Evolutionary conservation across 2,329 filamentous ascomycete genomes (phyloP).

Genomic region (Aspergillus sp.): DNA sequence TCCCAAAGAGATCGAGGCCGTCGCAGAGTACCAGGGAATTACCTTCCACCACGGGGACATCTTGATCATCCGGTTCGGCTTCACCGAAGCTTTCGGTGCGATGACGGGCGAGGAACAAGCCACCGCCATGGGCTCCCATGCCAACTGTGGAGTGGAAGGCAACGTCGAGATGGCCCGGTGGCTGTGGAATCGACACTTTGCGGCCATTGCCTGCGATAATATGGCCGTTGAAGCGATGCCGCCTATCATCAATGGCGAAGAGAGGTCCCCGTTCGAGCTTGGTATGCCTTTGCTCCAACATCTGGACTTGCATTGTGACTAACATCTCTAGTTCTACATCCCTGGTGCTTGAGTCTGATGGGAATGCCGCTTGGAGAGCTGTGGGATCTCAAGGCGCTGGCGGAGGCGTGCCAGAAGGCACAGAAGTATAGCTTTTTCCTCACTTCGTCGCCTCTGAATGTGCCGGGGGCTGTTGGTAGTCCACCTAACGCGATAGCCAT

Average conservation of each 20-base stretch:
- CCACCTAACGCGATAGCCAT: conserved; percentile 31
- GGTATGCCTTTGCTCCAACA: too few relatives aligned
- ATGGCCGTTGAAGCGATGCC: conserved; percentile 27
- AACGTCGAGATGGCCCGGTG: conserved; percentile 50
- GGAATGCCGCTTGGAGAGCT: conserved; percentile 48
- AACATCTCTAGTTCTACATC: conserved; percentile 31
- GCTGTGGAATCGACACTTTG: conserved; percentile 56
- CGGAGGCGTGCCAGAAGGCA: conserved; percentile 36
- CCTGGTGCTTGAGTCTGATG: conserved; percentile 41
- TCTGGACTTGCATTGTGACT: too few relatives aligned
- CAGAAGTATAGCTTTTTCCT: conserved; percentile 46
- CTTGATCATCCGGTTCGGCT: conserved; percentile 22
- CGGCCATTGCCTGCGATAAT: conserved; percentile 27
- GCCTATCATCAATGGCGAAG: conserved; percentile 15
- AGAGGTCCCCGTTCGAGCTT: conserved; percentile 11
- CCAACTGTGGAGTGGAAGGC: conserved; percentile 43
- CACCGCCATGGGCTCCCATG: conserved; percentile 5
- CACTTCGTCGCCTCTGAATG: conserved; percentile 45
- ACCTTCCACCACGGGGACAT: conserved; percentile 21
- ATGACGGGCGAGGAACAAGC: conserved; percentile 19
- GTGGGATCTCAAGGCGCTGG: conserved; percentile 44
- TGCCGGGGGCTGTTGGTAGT: conserved; percentile 36
- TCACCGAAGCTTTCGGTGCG: conserved; percentile 16
- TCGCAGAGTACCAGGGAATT: conserved; percentile 19
- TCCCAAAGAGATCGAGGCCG: conserved; percentile 14